A percentile compares a stretch with the other conserved stretches of the same genome.
These are phyloP conservation scores for Pistacia integerrima DNA, from an alignment of 345 rosid species.

Conservation along the genomic window DNA sequence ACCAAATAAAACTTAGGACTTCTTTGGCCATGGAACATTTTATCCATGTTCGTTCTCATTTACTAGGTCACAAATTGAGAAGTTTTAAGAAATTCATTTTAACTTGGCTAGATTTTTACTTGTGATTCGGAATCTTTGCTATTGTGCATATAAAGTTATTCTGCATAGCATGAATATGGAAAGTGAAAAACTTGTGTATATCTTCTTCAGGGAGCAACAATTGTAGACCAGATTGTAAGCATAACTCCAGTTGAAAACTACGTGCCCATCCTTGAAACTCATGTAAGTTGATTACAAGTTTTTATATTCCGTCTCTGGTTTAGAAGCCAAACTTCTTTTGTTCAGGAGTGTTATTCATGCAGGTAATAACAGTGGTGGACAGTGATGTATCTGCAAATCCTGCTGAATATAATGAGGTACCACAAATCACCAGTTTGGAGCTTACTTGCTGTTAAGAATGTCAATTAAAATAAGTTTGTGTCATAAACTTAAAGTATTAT, in stretches of 20 bases:
- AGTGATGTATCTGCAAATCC: conserved; percentile 39
- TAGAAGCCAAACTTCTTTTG: conserved; percentile 8
- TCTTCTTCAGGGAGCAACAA: conserved; percentile 80
- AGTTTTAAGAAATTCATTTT: neutral
- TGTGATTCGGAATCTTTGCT: neutral
- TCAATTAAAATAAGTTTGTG: neutral
- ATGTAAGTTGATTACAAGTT: conserved; percentile 38
- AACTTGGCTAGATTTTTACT: neutral
- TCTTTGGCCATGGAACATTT: neutral
- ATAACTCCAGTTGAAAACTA: conserved; percentile 71
- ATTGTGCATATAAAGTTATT: neutral
- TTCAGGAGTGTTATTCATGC: conserved; percentile 31
- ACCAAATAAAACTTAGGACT: neutral
- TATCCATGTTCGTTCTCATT: neutral
- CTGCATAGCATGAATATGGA: neutral
- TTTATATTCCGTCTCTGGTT: conserved; percentile 19
- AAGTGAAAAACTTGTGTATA: neutral
- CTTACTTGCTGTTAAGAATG: conserved; percentile 6
- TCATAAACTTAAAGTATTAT: neutral
- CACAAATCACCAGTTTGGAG: conserved; percentile 7
- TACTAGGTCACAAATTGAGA: neutral
- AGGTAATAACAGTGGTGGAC: conserved; percentile 61
- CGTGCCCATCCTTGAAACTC: conserved; percentile 46
- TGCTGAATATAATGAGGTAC: conserved; percentile 56
- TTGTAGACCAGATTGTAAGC: conserved; percentile 77